A percentile compares a stretch with the other conserved stretches of the same genome.
Evolutionary conservation across 164 flowering plant species (phyloP).

Genomic region (Magnolia changhungtana): DNA sequence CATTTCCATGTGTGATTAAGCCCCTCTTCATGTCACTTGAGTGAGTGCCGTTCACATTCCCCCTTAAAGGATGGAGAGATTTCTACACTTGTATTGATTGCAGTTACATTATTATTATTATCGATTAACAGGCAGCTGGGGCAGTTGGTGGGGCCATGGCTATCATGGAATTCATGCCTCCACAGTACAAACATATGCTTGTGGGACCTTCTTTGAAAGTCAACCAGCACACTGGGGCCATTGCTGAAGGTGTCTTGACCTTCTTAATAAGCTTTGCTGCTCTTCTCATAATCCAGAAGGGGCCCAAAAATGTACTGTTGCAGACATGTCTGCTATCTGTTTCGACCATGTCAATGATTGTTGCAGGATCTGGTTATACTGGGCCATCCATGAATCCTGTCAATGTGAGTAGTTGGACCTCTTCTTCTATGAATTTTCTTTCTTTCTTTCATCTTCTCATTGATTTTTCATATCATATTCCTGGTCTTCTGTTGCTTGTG

Average conservation of each 20-base stretch:
- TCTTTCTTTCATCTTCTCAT: not conserved
- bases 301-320: conserved; percentile 46
- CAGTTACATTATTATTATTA: not conserved
- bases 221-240: conserved; percentile 74
- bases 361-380: conserved; percentile 62
- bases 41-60: not conserved
- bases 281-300: conserved; percentile 51
- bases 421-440: too few species aligned
- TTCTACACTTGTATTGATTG: not conserved
- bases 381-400: conserved; percentile 95
- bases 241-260: conserved; percentile 81
- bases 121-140: conserved; percentile 55
- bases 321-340: conserved; percentile 60
- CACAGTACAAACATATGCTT: conserved; percentile 63
- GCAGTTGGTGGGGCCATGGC: conserved; percentile 78
- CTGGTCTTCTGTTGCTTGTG: not conserved
- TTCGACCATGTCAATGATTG: conserved; percentile 49
- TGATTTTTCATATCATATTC: not conserved
- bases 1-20: too few species aligned
- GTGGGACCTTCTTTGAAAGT: conserved; percentile 75
- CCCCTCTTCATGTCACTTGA: not conserved
- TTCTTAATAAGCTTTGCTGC: conserved; percentile 59
- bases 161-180: conserved; percentile 64
- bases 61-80: not conserved
- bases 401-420: conserved; percentile 46